Evolutionary conservation across 345 rosid genomes (phyloP).

Genomic region (Brassica carinata): DNA sequence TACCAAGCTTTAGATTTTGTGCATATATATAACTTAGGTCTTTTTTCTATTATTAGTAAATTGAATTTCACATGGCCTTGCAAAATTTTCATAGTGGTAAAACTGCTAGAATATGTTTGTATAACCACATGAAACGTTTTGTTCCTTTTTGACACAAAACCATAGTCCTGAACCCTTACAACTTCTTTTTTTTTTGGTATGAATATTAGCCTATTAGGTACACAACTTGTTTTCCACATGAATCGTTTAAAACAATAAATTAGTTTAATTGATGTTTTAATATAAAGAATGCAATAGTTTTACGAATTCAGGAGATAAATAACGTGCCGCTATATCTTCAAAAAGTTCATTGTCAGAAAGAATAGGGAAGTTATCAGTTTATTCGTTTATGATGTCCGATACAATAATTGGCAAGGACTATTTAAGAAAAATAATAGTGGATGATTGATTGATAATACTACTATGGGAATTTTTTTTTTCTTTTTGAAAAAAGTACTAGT

Average conservation of each 20-base stretch:
- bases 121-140: background rate
- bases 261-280: background rate
- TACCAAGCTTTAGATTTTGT: conserved; percentile 7
- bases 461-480: no score
- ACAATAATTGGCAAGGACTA: conserved; percentile 16
- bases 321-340: background rate
- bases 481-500: background rate
- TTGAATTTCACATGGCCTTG: background rate
- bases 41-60: background rate
- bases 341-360: conserved; percentile 22
- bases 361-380: background rate
- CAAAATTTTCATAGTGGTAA: background rate
- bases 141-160: background rate
- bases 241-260: background rate
- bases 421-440: background rate
- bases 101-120: background rate
- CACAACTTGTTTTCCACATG: background rate
- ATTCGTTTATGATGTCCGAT: conserved; percentile 18
- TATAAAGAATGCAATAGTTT: background rate
- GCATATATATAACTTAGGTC: background rate
- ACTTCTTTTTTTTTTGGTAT: background rate
- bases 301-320: background rate
- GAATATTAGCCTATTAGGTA: background rate
- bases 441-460: background rate
- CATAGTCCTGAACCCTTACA: background rate